phyloP scores from a whole-genome alignment of 768 basidiomycete species.

The Leccinum broughii region DNA sequence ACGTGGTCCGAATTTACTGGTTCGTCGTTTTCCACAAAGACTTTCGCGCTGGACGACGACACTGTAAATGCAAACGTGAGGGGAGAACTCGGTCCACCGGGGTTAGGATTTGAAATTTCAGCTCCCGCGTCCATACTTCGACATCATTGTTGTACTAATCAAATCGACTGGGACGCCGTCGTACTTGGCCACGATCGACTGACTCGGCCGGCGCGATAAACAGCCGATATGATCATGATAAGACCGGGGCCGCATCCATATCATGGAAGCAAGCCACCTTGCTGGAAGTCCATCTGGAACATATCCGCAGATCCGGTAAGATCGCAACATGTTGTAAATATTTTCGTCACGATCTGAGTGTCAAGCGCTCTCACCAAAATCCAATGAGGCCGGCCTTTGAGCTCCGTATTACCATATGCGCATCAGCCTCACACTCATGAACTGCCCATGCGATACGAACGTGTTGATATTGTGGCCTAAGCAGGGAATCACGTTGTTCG shows the following conservation, averaged over 20 bases:
- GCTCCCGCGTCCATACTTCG: neutral
- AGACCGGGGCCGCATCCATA: conserved; percentile 6
- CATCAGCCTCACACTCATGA: neutral
- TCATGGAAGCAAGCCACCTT: neutral
- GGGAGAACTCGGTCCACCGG: neutral
- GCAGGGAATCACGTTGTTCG: neutral
- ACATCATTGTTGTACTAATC: neutral
- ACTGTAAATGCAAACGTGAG: neutral
- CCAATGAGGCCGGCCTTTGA: neutral
- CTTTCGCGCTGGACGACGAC: neutral
- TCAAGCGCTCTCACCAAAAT: neutral
- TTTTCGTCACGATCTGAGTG: neutral
- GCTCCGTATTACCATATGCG: neutral
- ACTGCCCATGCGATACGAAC: neutral
- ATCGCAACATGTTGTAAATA: neutral
- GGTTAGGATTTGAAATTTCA: neutral
- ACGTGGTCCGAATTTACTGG: neutral
- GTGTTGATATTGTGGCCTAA: neutral
- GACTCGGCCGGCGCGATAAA: neutral
- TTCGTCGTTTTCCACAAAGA: neutral
- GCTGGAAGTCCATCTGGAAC: neutral
- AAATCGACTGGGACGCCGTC: conserved; percentile 6
- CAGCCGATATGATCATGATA: conserved; percentile 7
- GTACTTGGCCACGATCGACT: neutral
- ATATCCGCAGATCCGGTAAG: neutral